Evolutionary conservation across 1,139 yeast species (phyloP).

Genomic region (Hyphopichia fennica): DNA sequence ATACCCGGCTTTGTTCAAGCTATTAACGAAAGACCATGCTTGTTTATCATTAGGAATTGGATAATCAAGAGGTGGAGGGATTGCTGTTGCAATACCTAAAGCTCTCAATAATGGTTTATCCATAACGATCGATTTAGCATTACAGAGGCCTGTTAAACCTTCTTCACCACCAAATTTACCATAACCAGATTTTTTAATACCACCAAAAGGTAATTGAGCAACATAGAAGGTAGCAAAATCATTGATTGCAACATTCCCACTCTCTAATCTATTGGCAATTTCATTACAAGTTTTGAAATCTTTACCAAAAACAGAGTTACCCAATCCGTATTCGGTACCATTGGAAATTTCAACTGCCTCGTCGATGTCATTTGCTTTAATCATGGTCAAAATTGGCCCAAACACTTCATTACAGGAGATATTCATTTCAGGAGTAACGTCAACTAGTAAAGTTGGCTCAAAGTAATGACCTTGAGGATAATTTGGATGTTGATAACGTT

Average conservation of each 20-base stretch:
- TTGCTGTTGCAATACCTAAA: conserved; percentile 66
- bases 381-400: conserved; percentile 83
- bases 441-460: conserved; percentile 81
- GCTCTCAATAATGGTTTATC: conserved; percentile 69
- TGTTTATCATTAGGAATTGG: conserved; percentile 78
- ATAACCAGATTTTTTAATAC: conserved; percentile 87
- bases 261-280: conserved; percentile 62
- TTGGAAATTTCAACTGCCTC: conserved; percentile 82
- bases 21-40: conserved; percentile 86
- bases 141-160: conserved; percentile 86
- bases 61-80: conserved; percentile 87
- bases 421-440: conserved; percentile 74
- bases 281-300: conserved; percentile 54
- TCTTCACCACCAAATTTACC: conserved; percentile 98
- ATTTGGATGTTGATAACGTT: conserved; percentile 76
- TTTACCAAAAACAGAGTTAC: conserved; percentile 83
- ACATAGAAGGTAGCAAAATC: conserved; percentile 96
- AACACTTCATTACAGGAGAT: conserved; percentile 90
- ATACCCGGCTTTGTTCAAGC: conserved; percentile 86
- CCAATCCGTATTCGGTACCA: conserved; percentile 86
- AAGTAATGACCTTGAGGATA: conserved; percentile 95
- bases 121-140: conserved; percentile 81
- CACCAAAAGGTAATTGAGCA: conserved; percentile 96
- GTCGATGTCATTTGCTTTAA: conserved; percentile 63
- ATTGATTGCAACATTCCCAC: conserved; percentile 94